phyloP scores from a whole-genome alignment of 1,139 yeast species.

The Candida tetrigidarum region DNA sequence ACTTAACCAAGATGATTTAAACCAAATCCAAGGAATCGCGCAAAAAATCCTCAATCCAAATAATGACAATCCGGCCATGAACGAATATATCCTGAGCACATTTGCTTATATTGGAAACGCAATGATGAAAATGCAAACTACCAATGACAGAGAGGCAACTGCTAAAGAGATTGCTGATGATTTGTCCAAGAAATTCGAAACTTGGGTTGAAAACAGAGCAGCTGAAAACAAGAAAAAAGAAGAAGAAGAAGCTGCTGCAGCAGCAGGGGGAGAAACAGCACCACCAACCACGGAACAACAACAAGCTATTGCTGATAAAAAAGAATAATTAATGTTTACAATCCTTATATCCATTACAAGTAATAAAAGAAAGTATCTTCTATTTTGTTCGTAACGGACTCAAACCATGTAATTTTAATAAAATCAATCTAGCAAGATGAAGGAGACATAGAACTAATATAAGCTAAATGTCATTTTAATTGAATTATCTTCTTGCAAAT shows the following conservation, averaged over 20 bases:
- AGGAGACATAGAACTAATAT: not conserved
- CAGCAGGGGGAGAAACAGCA: too few species aligned
- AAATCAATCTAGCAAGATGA: slow-evolving; percentile 34
- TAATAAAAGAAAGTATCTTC: slow-evolving; percentile 3
- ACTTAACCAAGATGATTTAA: slow-evolving; percentile 11
- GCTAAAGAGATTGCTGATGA: slow-evolving; percentile 46
- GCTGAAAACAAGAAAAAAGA: slow-evolving; percentile 16
- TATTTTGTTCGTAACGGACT: slow-evolving; percentile 44
- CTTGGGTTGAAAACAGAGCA: slow-evolving; percentile 32
- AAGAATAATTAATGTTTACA: slow-evolving; percentile 38
- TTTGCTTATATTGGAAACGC: slow-evolving; percentile 33
- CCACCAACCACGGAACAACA: too few species aligned
- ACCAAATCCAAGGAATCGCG: slow-evolving; percentile 20
- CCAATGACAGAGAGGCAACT: slow-evolving; percentile 37
- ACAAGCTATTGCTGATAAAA: slow-evolving; percentile 5
- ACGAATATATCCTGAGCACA: slow-evolving; percentile 30
- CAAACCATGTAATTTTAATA: slow-evolving; percentile 61
- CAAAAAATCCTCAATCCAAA: slow-evolving; percentile 32
- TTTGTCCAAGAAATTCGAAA: slow-evolving; percentile 31
- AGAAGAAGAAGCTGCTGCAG: slow-evolving; percentile 3
- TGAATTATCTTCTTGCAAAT: slow-evolving; percentile 4
- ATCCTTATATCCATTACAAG: slow-evolving; percentile 57
- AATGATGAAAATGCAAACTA: slow-evolving; percentile 33
- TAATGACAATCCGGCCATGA: slow-evolving; percentile 31
- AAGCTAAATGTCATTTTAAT: not conserved